Evolutionary conservation across 352 stramenopile species (phyloP).

Genomic region (Phytophthora gonapodyides): DNA sequence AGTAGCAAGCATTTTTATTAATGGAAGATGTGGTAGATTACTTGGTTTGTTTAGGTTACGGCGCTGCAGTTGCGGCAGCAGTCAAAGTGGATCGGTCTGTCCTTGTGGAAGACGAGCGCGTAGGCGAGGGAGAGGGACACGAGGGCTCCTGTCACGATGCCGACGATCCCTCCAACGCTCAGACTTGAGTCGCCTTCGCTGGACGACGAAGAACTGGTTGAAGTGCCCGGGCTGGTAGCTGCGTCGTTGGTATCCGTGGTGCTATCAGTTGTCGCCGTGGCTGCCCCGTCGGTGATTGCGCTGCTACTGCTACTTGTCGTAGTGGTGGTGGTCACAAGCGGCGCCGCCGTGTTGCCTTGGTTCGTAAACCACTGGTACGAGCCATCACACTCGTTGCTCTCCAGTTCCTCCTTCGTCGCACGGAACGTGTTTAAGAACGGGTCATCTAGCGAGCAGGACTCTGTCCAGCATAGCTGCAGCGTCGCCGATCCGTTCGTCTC

Average conservation of each 20-base stretch:
- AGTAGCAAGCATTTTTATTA: too few relatives aligned
- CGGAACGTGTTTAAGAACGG: slow-evolving; percentile 2
- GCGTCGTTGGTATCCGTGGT: not conserved
- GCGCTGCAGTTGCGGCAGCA: slow-evolving; percentile 6
- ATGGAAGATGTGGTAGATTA: not conserved
- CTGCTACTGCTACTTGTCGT: slow-evolving; percentile 1
- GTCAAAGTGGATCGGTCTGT: slow-evolving; percentile 3
- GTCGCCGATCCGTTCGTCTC: slow-evolving; percentile 9
- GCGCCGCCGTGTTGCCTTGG: slow-evolving; percentile 49
- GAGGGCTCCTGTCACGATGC: not conserved
- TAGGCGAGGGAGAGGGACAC: slow-evolving; percentile 1
- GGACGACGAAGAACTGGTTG: slow-evolving; percentile 3
- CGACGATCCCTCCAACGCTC: not conserved
- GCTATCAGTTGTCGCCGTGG: not conserved
- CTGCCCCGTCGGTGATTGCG: not conserved
- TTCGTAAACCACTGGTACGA: slow-evolving; percentile 18
- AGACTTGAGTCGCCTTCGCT: slow-evolving; percentile 3
- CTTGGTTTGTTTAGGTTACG: not conserved
- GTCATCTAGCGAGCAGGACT: slow-evolving; percentile 10
- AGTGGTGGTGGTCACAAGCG: not conserved
- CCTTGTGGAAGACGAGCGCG: slow-evolving; percentile 8
- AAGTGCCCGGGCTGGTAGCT: not conserved
- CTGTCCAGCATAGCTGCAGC: not conserved
- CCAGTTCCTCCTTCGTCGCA: not conserved
- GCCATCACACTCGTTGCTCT: slow-evolving; percentile 3